Evolutionary conservation across 2,329 filamentous ascomycete genomes (phyloP), one percentile per base, ranked within the genome.

Genomic region (Talaromyces sp.): DNA sequence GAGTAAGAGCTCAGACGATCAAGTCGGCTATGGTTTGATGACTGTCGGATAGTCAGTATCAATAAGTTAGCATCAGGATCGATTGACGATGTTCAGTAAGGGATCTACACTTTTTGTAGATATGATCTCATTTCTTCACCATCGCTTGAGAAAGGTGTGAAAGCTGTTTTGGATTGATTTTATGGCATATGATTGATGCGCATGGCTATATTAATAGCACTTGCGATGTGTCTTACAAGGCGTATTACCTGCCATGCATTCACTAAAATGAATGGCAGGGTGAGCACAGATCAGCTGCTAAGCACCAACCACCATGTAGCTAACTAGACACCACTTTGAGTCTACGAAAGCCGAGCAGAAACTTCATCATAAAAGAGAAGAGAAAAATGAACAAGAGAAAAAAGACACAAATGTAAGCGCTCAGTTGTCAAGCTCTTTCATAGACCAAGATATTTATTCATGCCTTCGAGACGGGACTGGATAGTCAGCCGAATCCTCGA

Each of bases 1-100:
- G 37, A 59, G 56, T 59, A 59, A 59, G 56, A 59, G 56, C 56
- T 59, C 56, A 45, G 56, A 59, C 56, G 56, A 59, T 59, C 56
- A 59, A 27, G 15, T 39, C 11, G n/a, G 35, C 56, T 6, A 15
- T 27, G 25, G 22, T 41, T 41, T 31, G 22, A 50, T 31, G 7
- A 31, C 3, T 31, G 15, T 59, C 37, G 3, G n/a, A 31, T n/a
- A 37, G 8, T 43, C 35, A 33, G 25, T 27, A 41, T 41, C 56
- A 8, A n/a, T 22, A 22, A 22, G 22, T 22, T 22, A 59, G n/a
- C 54, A 22, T 17, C 31, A 56, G 27, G n/a, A 56, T 37, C 13
- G 10, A 11, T 22, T 39, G 11, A 37, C 10, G 22, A 37, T 27
- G 11, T 22, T 41, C 54, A 56, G 17, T 22, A 27, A 27, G 22